Evolutionary conservation across 768 basidiomycete species (phyloP).

Genomic region (Amanita rimosa): DNA sequence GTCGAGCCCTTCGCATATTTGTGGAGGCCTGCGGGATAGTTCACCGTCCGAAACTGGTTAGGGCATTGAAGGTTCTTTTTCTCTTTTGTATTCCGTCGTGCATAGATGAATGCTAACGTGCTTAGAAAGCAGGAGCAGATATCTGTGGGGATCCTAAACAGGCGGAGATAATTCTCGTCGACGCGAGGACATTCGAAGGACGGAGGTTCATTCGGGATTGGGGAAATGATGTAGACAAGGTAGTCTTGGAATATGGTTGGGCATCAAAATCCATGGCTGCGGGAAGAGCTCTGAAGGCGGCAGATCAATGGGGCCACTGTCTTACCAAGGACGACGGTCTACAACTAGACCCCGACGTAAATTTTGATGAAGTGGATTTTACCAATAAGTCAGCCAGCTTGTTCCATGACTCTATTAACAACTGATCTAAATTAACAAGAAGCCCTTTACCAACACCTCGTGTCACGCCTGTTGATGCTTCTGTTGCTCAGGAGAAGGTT

Average conservation of each 20-base stretch:
- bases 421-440: slow-evolving; percentile 25
- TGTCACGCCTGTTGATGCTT: slow-evolving; percentile 31
- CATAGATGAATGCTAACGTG: neutral
- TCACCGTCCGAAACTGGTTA: slow-evolving; percentile 39
- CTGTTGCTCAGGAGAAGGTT: neutral
- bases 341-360: slow-evolving; percentile 22
- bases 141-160: slow-evolving; percentile 39
- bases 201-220: slow-evolving; percentile 48
- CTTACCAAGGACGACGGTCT: slow-evolving; percentile 28
- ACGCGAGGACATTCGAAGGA: slow-evolving; percentile 39
- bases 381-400: slow-evolving; percentile 30
- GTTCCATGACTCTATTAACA: slow-evolving; percentile 4
- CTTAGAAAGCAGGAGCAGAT: slow-evolving; percentile 43
- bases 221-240: slow-evolving; percentile 38
- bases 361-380: slow-evolving; percentile 18
- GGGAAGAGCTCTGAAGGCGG: slow-evolving; percentile 30
- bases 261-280: slow-evolving; percentile 30
- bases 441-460: slow-evolving; percentile 54
- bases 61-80: slow-evolving; percentile 33
- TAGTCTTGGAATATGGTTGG: slow-evolving; percentile 46
- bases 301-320: slow-evolving; percentile 44
- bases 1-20: slow-evolving; percentile 36
- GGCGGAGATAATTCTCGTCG: slow-evolving; percentile 50
- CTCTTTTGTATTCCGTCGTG: neutral
- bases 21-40: slow-evolving; percentile 43